These are phyloP conservation scores for Pachyrhizus erosus DNA, from an alignment of 306 rosid genomes.

Conservation along the genomic window DNA sequence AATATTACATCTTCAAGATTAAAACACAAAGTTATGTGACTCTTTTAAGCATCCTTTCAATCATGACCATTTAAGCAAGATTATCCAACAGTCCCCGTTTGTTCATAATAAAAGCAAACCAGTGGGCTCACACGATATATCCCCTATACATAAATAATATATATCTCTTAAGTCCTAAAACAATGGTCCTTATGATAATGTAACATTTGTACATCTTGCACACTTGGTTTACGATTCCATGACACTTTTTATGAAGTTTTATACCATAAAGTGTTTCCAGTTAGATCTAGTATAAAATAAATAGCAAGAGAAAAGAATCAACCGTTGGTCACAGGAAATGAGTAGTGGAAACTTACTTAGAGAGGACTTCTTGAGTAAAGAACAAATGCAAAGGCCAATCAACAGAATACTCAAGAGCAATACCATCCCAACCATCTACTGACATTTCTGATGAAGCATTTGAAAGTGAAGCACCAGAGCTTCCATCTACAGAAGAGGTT, in stretches of 20 bases:
- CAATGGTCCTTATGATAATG: not conserved
- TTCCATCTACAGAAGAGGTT: slow-evolving; percentile 58
- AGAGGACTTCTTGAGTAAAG: slow-evolving; percentile 93
- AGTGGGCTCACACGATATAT: slow-evolving; percentile 21
- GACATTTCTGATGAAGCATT: slow-evolving; percentile 63
- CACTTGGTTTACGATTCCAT: slow-evolving; percentile 19
- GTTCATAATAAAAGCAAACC: slow-evolving; percentile 14
- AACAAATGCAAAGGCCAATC: slow-evolving; percentile 99
- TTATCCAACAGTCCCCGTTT: not conserved
- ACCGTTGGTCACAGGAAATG: slow-evolving; percentile 20
- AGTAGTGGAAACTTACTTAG: slow-evolving; percentile 72
- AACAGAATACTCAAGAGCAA: slow-evolving; percentile 90
- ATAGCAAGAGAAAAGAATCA: slow-evolving; percentile 41
- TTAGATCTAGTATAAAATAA: not conserved
- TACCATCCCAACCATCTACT: slow-evolving; percentile 95
- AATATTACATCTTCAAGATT: slow-evolving; percentile 5
- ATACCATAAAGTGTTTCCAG: not conserved
- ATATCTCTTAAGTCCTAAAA: not conserved
- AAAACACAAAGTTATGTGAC: not conserved
- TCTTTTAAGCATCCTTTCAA: not conserved
- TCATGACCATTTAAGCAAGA: slow-evolving; percentile 4
- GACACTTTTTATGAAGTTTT: slow-evolving; percentile 18
- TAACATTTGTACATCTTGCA: not conserved
- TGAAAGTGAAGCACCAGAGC: slow-evolving; percentile 57
- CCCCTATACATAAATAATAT: not conserved